Evolutionary conservation across 2,329 filamentous ascomycete species (phyloP).

Genomic region (Sporothrix brunneoviolacea): DNA sequence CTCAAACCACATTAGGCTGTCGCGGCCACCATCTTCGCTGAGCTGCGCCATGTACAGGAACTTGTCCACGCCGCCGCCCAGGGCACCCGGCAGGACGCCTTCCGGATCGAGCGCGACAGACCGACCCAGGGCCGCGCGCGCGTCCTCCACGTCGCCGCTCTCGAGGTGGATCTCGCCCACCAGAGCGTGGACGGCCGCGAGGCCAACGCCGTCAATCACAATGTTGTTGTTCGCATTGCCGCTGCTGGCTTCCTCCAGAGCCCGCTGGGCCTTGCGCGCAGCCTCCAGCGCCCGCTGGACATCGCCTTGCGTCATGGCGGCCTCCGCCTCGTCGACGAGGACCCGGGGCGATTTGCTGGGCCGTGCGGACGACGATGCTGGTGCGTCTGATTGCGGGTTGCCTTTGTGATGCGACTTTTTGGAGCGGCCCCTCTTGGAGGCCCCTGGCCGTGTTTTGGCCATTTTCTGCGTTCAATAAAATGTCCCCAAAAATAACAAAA

Average conservation of each 20-base stretch:
- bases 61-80: slow-evolving; percentile 84
- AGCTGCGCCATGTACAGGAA: slow-evolving; percentile 93
- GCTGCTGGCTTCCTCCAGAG: slow-evolving; percentile 18
- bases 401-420: slow-evolving; percentile 11
- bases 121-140: slow-evolving; percentile 62
- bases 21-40: slow-evolving; percentile 60
- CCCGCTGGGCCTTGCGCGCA: slow-evolving; percentile 30
- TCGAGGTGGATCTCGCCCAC: slow-evolving; percentile 79
- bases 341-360: slow-evolving; percentile 17
- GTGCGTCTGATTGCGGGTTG: not conserved
- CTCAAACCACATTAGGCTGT: slow-evolving; percentile 62
- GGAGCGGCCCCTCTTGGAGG: slow-evolving; percentile 15
- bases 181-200: slow-evolving; percentile 59
- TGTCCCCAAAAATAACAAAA: not conserved
- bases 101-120: slow-evolving; percentile 72
- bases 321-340: slow-evolving; percentile 27
- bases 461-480: not conserved
- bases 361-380: not conserved
- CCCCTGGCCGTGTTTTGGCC: slow-evolving; percentile 18
- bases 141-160: slow-evolving; percentile 70
- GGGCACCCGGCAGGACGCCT: slow-evolving; percentile 60
- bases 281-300: slow-evolving; percentile 22
- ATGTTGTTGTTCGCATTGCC: slow-evolving; percentile 10
- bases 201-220: slow-evolving; percentile 27
- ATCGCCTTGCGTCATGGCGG: slow-evolving; percentile 30